These are phyloP conservation scores for Suillus luteus DNA, from an alignment of 768 basidiomycete genomes.

Conservation along the genomic window DNA sequence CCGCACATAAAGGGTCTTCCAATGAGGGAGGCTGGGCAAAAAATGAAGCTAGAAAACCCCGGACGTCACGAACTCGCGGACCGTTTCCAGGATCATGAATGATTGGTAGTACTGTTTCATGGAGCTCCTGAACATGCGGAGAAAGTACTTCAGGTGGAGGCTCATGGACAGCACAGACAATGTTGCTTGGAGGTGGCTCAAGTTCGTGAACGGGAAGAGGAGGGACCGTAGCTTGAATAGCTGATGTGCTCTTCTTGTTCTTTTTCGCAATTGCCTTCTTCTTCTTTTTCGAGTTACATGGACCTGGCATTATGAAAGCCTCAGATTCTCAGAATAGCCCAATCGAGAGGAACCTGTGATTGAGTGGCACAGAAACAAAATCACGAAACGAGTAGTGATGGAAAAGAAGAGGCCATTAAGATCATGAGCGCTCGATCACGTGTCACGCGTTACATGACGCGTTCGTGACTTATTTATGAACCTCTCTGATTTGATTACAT, in stretches of 20 bases:
- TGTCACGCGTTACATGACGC: conserved; percentile 36
- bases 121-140: conserved; percentile 3
- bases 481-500: background rate
- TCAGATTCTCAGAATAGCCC: background rate
- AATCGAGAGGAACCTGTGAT: background rate
- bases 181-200: conserved; percentile 5
- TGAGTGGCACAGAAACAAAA: background rate
- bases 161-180: conserved; percentile 15
- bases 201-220: conserved; percentile 13
- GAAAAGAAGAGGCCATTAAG: background rate
- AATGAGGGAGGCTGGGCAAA: conserved; percentile 67
- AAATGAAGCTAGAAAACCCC: conserved; percentile 63
- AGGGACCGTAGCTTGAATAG: background rate
- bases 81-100: conserved; percentile 82
- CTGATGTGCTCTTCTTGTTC: conserved; percentile 30
- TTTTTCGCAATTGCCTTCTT: conserved; percentile 38
- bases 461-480: conserved; percentile 26
- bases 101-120: conserved; percentile 45
- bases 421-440: conserved; percentile 10
- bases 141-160: conserved; percentile 8
- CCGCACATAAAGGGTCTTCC: conserved; percentile 69
- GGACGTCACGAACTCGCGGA: conserved; percentile 68
- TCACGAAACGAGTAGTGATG: background rate
- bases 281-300: conserved; percentile 54
- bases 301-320: conserved; percentile 54